Conservation (phyloP, 2,329 filamentous ascomycete genomes). For the Cladosporium sp. region DNA sequence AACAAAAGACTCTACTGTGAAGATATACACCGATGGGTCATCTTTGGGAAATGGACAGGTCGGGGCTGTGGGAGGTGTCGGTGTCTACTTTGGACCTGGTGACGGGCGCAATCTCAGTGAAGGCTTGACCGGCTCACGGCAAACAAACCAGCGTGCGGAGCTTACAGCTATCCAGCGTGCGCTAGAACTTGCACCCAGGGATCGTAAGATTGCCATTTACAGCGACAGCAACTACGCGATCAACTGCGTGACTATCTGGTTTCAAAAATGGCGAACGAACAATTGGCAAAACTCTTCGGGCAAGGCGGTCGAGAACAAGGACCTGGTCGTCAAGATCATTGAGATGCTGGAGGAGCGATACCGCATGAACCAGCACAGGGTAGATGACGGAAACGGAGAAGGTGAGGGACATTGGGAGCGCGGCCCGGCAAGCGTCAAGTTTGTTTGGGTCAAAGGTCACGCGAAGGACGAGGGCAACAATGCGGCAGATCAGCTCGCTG, state of each 20-base stretch:
- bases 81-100: conserved; percentile 59
- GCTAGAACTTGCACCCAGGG: conserved; percentile 65
- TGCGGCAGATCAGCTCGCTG: conserved; percentile 74
- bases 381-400: conserved; percentile 25
- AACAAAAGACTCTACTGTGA: conserved; percentile 42
- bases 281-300: conserved; percentile 70
- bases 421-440: conserved; percentile 43
- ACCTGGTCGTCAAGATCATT: conserved; percentile 71
- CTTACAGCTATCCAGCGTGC: conserved; percentile 82
- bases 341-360: conserved; percentile 59
- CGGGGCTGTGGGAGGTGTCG: conserved; percentile 55
- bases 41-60: conserved; percentile 54
- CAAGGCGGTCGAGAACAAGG: conserved; percentile 76
- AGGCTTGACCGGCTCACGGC: conserved; percentile 63
- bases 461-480: conserved; percentile 66
- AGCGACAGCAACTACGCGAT: conserved; percentile 92
- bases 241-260: conserved; percentile 84
- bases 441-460: conserved; percentile 91
- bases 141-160: conserved; percentile 97
- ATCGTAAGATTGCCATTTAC: conserved; percentile 68
- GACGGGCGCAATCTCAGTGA: conserved; percentile 63
- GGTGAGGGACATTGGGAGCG: conserved; percentile 27
- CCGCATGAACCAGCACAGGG: conserved; percentile 26
- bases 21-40: conserved; percentile 62
- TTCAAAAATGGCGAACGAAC: conserved; percentile 67